phyloP scores from a whole-genome alignment of 169 alveolate species.

The Plasmodium ovale region DNA sequence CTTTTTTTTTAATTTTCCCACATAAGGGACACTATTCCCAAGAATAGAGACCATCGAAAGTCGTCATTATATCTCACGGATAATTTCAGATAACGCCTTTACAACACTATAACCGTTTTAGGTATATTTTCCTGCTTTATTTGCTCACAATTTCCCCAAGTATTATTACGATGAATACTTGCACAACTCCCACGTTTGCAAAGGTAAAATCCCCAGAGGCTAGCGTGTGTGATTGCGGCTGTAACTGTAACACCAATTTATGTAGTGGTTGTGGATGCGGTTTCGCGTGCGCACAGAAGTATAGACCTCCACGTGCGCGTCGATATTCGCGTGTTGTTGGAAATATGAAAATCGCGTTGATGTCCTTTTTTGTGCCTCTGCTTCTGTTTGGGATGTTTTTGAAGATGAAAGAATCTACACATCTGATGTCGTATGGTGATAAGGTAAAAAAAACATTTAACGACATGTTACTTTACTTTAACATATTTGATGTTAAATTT shows the following conservation, averaged over 20 bases:
- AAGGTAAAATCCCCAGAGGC: no score
- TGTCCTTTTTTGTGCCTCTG: background rate
- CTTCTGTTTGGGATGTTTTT: constrained; percentile 4
- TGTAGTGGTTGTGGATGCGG: background rate
- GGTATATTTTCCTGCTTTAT: no score
- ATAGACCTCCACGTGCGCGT: background rate
- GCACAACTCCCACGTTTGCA: no score
- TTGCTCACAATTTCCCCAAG: no score
- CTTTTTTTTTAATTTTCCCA: no score
- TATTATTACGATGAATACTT: no score
- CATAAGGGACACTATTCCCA: no score
- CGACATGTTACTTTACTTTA: constrained; percentile 37
- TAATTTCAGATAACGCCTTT: no score
- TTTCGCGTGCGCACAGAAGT: background rate
- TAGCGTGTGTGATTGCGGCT: no score
- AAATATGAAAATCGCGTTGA: constrained; percentile 26
- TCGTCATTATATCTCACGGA: no score
- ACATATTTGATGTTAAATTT: constrained; percentile 31
- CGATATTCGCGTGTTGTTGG: background rate
- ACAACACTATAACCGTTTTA: no score
- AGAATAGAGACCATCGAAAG: no score
- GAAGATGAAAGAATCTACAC: background rate
- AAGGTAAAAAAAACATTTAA: background rate
- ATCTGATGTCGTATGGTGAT: background rate
- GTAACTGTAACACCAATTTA: background rate